Conservation (phyloP, 768 basidiomycete species). For the Lyophyllum shimeji region DNA sequence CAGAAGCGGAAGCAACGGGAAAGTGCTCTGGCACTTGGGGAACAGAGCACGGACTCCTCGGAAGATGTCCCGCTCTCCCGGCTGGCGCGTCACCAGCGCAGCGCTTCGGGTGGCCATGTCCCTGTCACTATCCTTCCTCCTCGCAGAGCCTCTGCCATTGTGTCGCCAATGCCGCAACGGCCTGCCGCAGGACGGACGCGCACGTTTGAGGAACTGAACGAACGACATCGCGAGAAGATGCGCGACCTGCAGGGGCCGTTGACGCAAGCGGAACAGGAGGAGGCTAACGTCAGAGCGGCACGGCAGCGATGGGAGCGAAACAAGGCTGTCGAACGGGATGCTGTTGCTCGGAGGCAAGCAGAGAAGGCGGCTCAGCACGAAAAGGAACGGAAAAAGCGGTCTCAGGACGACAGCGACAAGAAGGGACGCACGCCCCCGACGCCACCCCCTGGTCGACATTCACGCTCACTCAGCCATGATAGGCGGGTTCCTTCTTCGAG, state of each 20-base stretch:
- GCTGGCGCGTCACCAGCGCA: slow-evolving; percentile 26
- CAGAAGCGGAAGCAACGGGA: slow-evolving; percentile 71
- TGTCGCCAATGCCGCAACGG: slow-evolving; percentile 49
- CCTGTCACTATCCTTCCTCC: slow-evolving; percentile 51
- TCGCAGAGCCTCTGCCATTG: slow-evolving; percentile 36
- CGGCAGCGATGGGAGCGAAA: slow-evolving; percentile 82
- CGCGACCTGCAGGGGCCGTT: slow-evolving; percentile 80
- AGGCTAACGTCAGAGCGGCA: slow-evolving; percentile 73
- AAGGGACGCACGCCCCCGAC: slow-evolving; percentile 28
- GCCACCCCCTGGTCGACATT: slow-evolving; percentile 41
- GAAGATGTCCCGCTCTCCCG: slow-evolving; percentile 49
- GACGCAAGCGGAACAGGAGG: slow-evolving; percentile 76
- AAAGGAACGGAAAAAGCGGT: slow-evolving; percentile 40
- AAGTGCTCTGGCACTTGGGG: slow-evolving; percentile 53
- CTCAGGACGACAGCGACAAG: slow-evolving; percentile 40
- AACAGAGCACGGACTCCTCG: slow-evolving; percentile 40
- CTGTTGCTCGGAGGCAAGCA: slow-evolving; percentile 68
- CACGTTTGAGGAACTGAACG: slow-evolving; percentile 86
- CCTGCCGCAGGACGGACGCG: slow-evolving; percentile 54
- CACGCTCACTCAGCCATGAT: slow-evolving; percentile 62
- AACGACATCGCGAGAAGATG: slow-evolving; percentile 84
- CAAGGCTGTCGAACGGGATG: slow-evolving; percentile 71
- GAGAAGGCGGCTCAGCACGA: slow-evolving; percentile 64
- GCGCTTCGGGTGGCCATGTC: slow-evolving; percentile 27
- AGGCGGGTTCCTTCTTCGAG: slow-evolving; percentile 56